Evolutionary conservation across 169 alveolate species (phyloP), one percentile per base, ranked within the genome.

Genomic region (Eimeria brunetti): DNA sequence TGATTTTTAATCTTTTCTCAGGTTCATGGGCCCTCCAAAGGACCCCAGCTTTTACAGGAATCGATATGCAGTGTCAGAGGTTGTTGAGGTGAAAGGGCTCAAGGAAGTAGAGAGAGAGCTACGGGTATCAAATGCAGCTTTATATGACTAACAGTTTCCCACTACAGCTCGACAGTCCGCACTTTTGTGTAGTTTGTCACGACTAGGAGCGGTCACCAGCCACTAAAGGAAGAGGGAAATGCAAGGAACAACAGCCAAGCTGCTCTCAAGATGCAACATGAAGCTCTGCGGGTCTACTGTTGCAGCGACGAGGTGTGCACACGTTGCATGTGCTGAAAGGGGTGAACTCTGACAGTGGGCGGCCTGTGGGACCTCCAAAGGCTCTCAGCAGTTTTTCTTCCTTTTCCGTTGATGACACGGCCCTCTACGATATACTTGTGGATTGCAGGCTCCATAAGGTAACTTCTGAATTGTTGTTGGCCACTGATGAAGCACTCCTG

Each of bases 371-470:
- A 22, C 95, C 95, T 20, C 95, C 95, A 18, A 62, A 88, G 75
- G 94, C 84, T 3, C 85, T 67, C 60, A 67, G 41, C 46, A 88
- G 71, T 24, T 67, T 88, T 60, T n/a, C 88, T 3, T 38, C 91
- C 11, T 78, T 62, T n/a, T 16, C 56, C 9, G 67, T 75, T 22
- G 84, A 76, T n/a, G 64, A 58, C n/a, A 9, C 78, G 38, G 33
- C 67, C n/a, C 95, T 91, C 51, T 78, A 91, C 56, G 90, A 78
- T 41, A 81, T 91, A 41, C 95, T 91, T 36, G 90, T 76, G 41
- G 95, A 91, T 7, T 76, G 95, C 53, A 53, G 95, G n/a, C 71
- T 91, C 60, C 84, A 67, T 60, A 91, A 91, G 95, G 95, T 91
- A 88, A 67, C 44, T 27, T 27, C 78, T 69, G 49, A 33, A 33